Percentiles rank a stretch among this genome's conserved stretches.
Evolutionary conservation across 1,284 basidiomycete species (phyloP).

Genomic region (Erythrobasidium hasegawianum): DNA sequence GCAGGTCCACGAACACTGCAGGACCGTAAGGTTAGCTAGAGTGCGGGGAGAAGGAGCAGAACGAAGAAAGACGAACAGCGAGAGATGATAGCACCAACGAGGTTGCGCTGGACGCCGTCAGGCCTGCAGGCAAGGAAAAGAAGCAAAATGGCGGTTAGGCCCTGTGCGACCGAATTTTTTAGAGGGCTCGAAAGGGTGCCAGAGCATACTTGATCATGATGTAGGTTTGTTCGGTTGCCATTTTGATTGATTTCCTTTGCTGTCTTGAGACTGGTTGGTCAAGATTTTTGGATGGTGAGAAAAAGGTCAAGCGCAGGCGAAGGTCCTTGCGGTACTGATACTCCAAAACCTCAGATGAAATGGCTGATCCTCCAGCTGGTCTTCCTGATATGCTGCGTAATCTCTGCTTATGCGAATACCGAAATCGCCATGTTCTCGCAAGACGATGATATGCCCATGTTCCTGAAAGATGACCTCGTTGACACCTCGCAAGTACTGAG

Average conservation of each 20-base stretch:
- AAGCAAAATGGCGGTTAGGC: background rate
- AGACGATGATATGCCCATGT: constrained; percentile 1
- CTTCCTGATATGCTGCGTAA: background rate
- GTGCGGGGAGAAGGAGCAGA: too few species aligned
- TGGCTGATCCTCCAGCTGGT: background rate
- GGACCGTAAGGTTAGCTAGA: too few species aligned
- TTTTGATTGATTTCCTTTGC: constrained; percentile 42
- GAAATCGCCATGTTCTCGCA: constrained; percentile 20
- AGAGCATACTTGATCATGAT: constrained; percentile 54
- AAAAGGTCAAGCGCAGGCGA: background rate
- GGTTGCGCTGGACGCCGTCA: constrained; percentile 92
- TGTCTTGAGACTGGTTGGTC: constrained; percentile 1
- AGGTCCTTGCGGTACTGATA: too few species aligned
- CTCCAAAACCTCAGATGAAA: background rate
- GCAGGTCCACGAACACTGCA: too few species aligned
- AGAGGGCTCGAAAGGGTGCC: too few species aligned
- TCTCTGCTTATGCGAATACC: constrained; percentile 10
- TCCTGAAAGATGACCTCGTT: background rate
- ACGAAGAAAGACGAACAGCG: constrained; percentile 21
- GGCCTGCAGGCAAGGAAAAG: constrained; percentile 58
- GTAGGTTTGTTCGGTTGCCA: constrained; percentile 55
- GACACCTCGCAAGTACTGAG: background rate
- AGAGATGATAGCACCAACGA: constrained; percentile 67
- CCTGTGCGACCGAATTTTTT: too few species aligned
- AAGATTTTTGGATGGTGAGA: background rate